A percentile compares a stretch with the other conserved stretches of the same genome.
These are phyloP conservation scores for Fomitopsis serialis DNA, from an alignment of 768 basidiomycete species.

Conservation along the genomic window DNA sequence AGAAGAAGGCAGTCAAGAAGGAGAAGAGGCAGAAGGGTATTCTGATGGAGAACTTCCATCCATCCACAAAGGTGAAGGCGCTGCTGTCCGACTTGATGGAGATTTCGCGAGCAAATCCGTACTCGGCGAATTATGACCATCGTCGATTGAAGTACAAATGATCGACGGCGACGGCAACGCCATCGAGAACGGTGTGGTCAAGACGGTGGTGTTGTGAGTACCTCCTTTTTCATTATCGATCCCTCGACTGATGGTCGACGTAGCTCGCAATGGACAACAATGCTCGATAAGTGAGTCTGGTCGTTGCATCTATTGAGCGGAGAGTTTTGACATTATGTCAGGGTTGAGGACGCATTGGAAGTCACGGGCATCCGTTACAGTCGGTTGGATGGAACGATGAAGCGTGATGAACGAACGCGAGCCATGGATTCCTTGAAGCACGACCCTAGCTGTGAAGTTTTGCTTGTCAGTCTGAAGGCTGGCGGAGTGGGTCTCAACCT, in stretches of 20 bases:
- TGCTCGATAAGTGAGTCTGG: conserved; percentile 77
- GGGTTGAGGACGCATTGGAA: conserved; percentile 87
- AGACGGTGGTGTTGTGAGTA: conserved; percentile 94
- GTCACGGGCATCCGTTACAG: conserved; percentile 80
- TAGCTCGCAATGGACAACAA: conserved; percentile 92
- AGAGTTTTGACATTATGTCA: conserved; percentile 23
- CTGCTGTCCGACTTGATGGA: conserved; percentile 75
- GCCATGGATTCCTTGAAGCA: conserved; percentile 92
- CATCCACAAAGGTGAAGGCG: conserved; percentile 86
- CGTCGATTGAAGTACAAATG: conserved; percentile 67
- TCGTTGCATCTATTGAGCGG: conserved; percentile 3
- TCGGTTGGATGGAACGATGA: conserved; percentile 96
- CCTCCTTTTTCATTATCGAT: conserved; percentile 10
- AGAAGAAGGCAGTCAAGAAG: conserved; percentile 57
- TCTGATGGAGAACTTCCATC: conserved; percentile 51
- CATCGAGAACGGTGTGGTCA: conserved; percentile 65
- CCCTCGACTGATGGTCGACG: background rate
- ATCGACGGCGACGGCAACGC: conserved; percentile 69
- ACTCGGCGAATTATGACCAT: conserved; percentile 85
- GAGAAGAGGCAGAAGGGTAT: conserved; percentile 61
- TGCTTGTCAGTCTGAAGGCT: conserved; percentile 93
- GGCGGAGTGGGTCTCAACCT: conserved; percentile 97
- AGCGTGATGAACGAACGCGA: conserved; percentile 84
- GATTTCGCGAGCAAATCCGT: conserved; percentile 80
- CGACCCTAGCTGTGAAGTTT: conserved; percentile 87